A percentile compares a stretch with the other conserved stretches of the same genome.
Evolutionary conservation across 2,329 filamentous ascomycete genomes (phyloP).

Genomic region (Hymenoscyphus fructigenus): DNA sequence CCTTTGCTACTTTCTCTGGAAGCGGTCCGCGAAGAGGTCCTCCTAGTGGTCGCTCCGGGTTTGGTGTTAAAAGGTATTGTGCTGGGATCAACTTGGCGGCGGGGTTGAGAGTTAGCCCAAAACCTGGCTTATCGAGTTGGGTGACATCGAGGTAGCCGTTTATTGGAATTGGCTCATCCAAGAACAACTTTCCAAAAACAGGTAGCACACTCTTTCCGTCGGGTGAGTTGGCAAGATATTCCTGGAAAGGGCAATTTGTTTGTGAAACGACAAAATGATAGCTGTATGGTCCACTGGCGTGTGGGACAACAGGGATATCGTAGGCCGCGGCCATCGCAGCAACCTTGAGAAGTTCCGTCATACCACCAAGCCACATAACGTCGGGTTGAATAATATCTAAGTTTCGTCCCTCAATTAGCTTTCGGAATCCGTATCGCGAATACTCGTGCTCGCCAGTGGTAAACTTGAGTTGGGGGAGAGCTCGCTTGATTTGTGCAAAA

Average conservation of each 20-base stretch:
- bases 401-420: conserved; percentile 87
- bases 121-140: conserved; percentile 84
- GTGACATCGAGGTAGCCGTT: conserved; percentile 79
- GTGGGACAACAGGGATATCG: conserved; percentile 92
- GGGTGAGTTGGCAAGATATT: conserved; percentile 90
- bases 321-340: conserved; percentile 88
- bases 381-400: conserved; percentile 94
- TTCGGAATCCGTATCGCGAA: conserved; percentile 90
- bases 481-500: conserved; percentile 84
- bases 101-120: conserved; percentile 84
- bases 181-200: conserved; percentile 87
- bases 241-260: conserved; percentile 90
- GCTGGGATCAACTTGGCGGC: conserved; percentile 73
- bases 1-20: conserved; percentile 18
- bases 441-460: conserved; percentile 96
- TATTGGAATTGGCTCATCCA: conserved; percentile 84
- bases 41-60: conserved; percentile 49
- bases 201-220: conserved; percentile 88
- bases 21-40: conserved; percentile 20
- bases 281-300: conserved; percentile 89
- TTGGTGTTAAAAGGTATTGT: conserved; percentile 67
- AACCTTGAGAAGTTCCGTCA: conserved; percentile 90
- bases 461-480: conserved; percentile 88
- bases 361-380: conserved; percentile 94
- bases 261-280: conserved; percentile 97